phyloP scores from a whole-genome alignment of 208 protist genomes.

The Trypanosoma platydactyli region DNA sequence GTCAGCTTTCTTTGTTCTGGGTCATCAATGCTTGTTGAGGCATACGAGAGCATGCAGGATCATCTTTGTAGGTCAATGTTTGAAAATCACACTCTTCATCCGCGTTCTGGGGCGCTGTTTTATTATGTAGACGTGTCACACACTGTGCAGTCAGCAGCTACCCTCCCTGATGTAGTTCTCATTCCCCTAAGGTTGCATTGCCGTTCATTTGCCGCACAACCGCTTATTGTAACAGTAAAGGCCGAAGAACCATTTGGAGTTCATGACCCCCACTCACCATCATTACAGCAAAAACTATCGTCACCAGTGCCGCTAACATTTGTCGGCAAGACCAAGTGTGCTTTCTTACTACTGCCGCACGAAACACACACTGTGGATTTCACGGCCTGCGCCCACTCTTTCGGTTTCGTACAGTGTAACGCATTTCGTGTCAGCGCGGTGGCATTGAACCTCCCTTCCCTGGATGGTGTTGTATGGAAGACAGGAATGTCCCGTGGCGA shows the following conservation, averaged over 20 bases:
- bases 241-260: background rate
- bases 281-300: slow-evolving; percentile 1
- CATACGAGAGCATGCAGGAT: slow-evolving; percentile 43
- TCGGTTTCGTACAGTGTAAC: slow-evolving; percentile 73
- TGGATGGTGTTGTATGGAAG: background rate
- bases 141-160: slow-evolving; percentile 25
- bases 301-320: slow-evolving; percentile 49
- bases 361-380: slow-evolving; percentile 54
- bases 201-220: slow-evolving; percentile 57
- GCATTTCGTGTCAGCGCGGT: slow-evolving; percentile 50
- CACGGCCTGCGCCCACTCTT: slow-evolving; percentile 54
- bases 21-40: slow-evolving; percentile 9
- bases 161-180: slow-evolving; percentile 33
- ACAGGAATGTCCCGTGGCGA: slow-evolving; percentile 29
- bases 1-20: slow-evolving; percentile 38
- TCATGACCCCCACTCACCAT: background rate
- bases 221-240: slow-evolving; percentile 48
- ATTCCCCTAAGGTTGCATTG: slow-evolving; percentile 60
- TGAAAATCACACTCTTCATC: slow-evolving; percentile 36
- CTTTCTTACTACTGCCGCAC: slow-evolving; percentile 69
- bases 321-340: slow-evolving; percentile 60
- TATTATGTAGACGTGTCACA: slow-evolving; percentile 31
- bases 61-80: slow-evolving; percentile 54
- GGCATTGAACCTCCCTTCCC: slow-evolving; percentile 30
- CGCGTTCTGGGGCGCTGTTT: slow-evolving; percentile 48